Evolutionary conservation across 257 asterid species (phyloP).

Genomic region (Petunia axillaris): DNA sequence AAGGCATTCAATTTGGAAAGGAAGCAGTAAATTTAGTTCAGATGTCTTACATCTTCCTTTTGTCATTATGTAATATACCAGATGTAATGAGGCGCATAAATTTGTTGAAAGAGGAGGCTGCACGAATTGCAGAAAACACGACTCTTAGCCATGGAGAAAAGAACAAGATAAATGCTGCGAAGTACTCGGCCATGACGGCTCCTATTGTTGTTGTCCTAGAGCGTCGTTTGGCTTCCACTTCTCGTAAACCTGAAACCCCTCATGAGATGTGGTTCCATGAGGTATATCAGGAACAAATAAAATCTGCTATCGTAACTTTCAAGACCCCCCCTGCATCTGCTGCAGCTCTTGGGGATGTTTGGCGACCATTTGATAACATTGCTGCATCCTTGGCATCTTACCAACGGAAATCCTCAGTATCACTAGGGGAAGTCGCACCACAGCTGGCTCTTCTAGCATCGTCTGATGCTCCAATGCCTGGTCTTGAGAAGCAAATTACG

Average conservation of each 20-base stretch:
- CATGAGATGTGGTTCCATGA: slow-evolving; percentile 86
- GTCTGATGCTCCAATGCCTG: slow-evolving; percentile 98
- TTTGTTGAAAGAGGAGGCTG: slow-evolving; percentile 96
- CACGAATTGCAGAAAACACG: slow-evolving; percentile 76
- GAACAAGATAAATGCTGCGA: slow-evolving; percentile 92
- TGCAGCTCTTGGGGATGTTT: slow-evolving; percentile 83
- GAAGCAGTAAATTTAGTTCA: slow-evolving; percentile 2
- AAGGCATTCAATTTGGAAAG: slow-evolving; percentile 18
- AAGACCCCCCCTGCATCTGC: slow-evolving; percentile 90
- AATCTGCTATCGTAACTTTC: slow-evolving; percentile 73
- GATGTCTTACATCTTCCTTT: slow-evolving; percentile 20
- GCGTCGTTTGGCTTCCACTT: slow-evolving; percentile 94
- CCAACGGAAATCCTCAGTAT: slow-evolving; percentile 87
- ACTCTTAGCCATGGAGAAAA: slow-evolving; percentile 86
- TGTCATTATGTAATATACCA: slow-evolving; percentile 36
- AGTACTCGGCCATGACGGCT: slow-evolving; percentile 99
- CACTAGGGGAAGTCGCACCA: slow-evolving; percentile 95
- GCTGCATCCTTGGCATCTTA: slow-evolving; percentile 90
- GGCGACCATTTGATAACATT: slow-evolving; percentile 92
- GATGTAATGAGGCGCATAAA: slow-evolving; percentile 96
- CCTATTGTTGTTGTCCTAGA: slow-evolving; percentile 91
- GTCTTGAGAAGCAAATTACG: slow-evolving; percentile 82
- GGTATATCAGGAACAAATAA: slow-evolving; percentile 77
- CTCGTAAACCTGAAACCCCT: slow-evolving; percentile 92
- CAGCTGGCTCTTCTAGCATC: slow-evolving; percentile 71